Evolutionary conservation across 1,284 basidiomycete species (phyloP).

Genomic region (Rugosomyces carneus): DNA sequence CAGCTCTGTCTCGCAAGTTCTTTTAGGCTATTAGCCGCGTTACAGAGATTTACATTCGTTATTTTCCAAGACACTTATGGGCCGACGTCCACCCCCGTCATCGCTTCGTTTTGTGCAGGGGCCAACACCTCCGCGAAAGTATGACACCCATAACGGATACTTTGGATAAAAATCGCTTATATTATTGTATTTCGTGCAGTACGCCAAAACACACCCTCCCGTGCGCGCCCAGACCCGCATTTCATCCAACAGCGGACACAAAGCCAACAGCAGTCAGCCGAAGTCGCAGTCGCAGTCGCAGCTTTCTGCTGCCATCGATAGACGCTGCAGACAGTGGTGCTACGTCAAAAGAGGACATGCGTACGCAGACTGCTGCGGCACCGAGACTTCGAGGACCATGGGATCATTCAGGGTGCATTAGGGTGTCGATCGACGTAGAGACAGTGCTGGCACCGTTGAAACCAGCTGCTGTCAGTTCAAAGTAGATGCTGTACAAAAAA

Average conservation of each 20-base stretch:
- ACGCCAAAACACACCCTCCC: conserved; percentile 53
- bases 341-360: conserved; percentile 2
- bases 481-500: neutral
- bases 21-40: too few relatives aligned
- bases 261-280: conserved; percentile 22
- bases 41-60: neutral
- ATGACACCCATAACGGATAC: conserved; percentile 12
- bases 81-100: conserved; percentile 54
- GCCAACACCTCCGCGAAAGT: conserved; percentile 48
- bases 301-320: conserved; percentile 11
- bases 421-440: conserved; percentile 39
- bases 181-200: conserved; percentile 20
- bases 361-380: conserved; percentile 1
- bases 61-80: conserved; percentile 28
- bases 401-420: conserved; percentile 47
- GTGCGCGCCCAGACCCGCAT: conserved; percentile 43
- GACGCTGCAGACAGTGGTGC: conserved; percentile 10
- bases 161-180: conserved; percentile 6
- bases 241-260: conserved; percentile 21
- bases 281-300: conserved; percentile 17
- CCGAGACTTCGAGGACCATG: conserved; percentile 43
- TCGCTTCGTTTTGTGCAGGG: conserved; percentile 50
- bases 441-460: conserved; percentile 39
- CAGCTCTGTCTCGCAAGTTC: too few relatives aligned
- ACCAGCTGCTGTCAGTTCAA: conserved; percentile 32